Percentiles rank a stretch among this genome's conserved stretches.
These are phyloP conservation scores for Diospyros kaki DNA, from an alignment of 148 eudicot genomes.

Conservation along the genomic window DNA sequence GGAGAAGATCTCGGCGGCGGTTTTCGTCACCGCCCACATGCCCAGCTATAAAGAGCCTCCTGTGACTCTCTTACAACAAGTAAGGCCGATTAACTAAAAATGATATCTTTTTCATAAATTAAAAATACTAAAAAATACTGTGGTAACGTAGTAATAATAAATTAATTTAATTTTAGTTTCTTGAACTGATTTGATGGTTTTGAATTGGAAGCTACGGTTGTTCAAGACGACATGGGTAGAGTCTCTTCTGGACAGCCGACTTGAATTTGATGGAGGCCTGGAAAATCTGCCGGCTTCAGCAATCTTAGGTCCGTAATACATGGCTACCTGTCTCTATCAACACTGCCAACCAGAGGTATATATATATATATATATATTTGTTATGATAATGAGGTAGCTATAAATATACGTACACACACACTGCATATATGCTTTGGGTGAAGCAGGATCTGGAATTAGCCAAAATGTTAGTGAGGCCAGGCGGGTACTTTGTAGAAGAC, in stretches of 20 bases:
- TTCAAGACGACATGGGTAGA: slow-evolving; percentile 17
- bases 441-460: slow-evolving; percentile 35
- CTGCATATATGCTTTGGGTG: neutral
- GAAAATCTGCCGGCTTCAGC: slow-evolving; percentile 27
- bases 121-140: neutral
- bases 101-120: neutral
- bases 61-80: slow-evolving; percentile 22
- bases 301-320: slow-evolving; percentile 29
- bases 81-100: slow-evolving; percentile 1
- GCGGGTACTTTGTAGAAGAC: slow-evolving; percentile 20
- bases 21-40: slow-evolving; percentile 44
- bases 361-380: too few species aligned
- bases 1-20: slow-evolving; percentile 33
- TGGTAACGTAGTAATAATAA: too few species aligned
- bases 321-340: slow-evolving; percentile 28
- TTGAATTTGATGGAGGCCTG: slow-evolving; percentile 25
- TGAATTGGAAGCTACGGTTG: too few species aligned
- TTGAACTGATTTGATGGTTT: too few species aligned
- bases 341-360: slow-evolving; percentile 36
- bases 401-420: too few species aligned
- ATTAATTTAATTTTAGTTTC: too few species aligned
- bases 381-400: too few species aligned
- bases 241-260: slow-evolving; percentile 29
- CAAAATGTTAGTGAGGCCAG: slow-evolving; percentile 6
- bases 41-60: slow-evolving; percentile 30